Base-by-base conservation (phyloP, 306 rosid genomes). In the Citrullus mucosospermus region DNA sequence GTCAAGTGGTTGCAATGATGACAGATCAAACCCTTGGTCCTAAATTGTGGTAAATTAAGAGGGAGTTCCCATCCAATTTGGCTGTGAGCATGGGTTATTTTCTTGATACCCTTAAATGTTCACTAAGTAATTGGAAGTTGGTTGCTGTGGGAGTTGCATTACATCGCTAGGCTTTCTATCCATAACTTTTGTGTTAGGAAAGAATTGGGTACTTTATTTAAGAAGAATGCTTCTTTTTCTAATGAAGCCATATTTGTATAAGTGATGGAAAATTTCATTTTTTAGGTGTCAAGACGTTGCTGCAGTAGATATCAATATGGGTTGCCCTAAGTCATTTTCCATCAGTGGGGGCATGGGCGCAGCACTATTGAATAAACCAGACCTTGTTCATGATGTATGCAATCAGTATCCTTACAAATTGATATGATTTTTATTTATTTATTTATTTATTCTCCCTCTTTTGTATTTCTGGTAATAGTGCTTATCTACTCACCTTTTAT, bases 291-390 rank as follows among this genome's bases (percentile, higher is more conserved):
- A 87, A 66, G 97, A 93, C 84, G 92, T 93, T 82, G 92, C 96
- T 46, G 98, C 98, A 58, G 61, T 93, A 54, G 98, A 93, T 86
- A 84, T 93, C 78, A 93, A 93, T 83, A 93, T 93, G 98, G 98
- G 98, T 61, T 93, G 98, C 82, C 98, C 98, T 0, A 93, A 84
- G 88, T 65, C 96, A 76, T 93, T 93, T 85, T 93, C 98, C 81
- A 61, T 91, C 81, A 90, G 93, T 78, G 98, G 96, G 59, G 98
- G 98, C 82, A 93, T 93, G 98, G 98, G 97, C 51, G 88, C 98
- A 55, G 92, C 97, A 44, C 78, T 93, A 17, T 83, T 93, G 86
- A 78, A 82, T 56, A 93, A 91, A 67, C 96, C 98, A 30, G 96
- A 93, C 77, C 90, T 91, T 70, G 89, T 90, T 87, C 93, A 90